Conservation (phyloP, 1,284 basidiomycete genomes). For the Xerocomus nothofagi region DNA sequence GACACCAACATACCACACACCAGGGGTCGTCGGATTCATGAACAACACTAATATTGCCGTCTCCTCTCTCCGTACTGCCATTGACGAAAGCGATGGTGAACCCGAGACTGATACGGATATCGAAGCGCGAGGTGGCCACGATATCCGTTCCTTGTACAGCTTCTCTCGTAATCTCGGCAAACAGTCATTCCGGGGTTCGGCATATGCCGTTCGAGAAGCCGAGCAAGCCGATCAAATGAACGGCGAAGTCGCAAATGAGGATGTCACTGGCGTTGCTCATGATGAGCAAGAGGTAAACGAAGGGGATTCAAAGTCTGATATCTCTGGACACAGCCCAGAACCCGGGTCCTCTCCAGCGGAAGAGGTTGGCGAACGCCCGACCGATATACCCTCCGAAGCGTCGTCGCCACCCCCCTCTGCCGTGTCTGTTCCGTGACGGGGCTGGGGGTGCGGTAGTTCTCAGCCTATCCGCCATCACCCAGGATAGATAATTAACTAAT, state of each 20-base stretch:
- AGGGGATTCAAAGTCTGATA: slow-evolving; percentile 18
- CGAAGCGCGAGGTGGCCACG: slow-evolving; percentile 28
- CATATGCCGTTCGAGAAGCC: slow-evolving; percentile 29
- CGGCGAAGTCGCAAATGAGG: slow-evolving; percentile 23
- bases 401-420: slow-evolving; percentile 34
- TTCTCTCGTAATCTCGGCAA: slow-evolving; percentile 35
- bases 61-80: slow-evolving; percentile 38
- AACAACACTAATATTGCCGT: slow-evolving; percentile 39
- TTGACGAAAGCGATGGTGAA: slow-evolving; percentile 38
- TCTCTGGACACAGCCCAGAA: slow-evolving; percentile 19
- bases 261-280: slow-evolving; percentile 9
- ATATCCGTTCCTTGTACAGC: slow-evolving; percentile 36
- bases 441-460: not conserved
- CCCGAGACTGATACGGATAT: slow-evolving; percentile 36
- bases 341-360: slow-evolving; percentile 25
- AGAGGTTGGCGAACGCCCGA: slow-evolving; percentile 20
- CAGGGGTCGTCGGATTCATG: slow-evolving; percentile 32
- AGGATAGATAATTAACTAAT: slow-evolving; percentile 34
- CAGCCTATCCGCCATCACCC: slow-evolving; percentile 12
- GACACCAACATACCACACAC: slow-evolving; percentile 30
- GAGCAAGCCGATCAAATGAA: slow-evolving; percentile 22
- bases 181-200: slow-evolving; percentile 26
- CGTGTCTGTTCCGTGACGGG: slow-evolving; percentile 28
- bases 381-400: slow-evolving; percentile 31
- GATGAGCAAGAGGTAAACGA: slow-evolving; percentile 13